Evolutionary conservation across 805 yeast genomes (phyloP).

Genomic region (Hanseniaspora valbyensis): DNA sequence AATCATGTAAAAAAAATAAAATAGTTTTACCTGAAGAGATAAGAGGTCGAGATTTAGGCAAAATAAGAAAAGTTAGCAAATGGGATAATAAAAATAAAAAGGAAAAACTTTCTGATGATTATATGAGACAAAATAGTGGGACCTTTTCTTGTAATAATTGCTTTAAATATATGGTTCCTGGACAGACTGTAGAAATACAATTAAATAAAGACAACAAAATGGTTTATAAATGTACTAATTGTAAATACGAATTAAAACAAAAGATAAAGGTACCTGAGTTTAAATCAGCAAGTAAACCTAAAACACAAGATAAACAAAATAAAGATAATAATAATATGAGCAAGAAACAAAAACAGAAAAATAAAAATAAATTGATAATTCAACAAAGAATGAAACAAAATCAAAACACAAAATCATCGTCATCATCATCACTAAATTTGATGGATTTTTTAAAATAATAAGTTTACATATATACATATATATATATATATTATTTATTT

Average conservation of each 20-base stretch:
- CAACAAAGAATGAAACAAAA: constrained; percentile 10
- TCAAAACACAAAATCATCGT: neutral
- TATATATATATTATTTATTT: neutral
- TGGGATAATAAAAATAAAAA: constrained; percentile 4
- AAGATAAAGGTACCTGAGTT: neutral
- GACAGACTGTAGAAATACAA: neutral
- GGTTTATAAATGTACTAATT: neutral
- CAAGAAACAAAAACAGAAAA: constrained; percentile 2
- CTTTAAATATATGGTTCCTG: constrained; percentile 8
- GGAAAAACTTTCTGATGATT: neutral
- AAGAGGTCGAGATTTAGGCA: constrained; percentile 10
- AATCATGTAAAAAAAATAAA: constrained; percentile 14
- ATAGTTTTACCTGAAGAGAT: constrained; percentile 8
- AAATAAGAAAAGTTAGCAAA: constrained; percentile 7
- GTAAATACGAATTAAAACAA: constrained; percentile 1
- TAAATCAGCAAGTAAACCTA: neutral
- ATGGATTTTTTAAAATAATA: constrained; percentile 11
- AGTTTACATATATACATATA: neutral
- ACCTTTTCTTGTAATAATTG: constrained; percentile 5
- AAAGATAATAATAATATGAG: neutral
- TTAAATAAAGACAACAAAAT: neutral
- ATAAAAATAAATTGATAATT: constrained; percentile 6
- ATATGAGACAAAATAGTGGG: neutral
- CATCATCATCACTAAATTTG: constrained; percentile 7
- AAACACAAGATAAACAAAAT: neutral